Evolutionary conservation across 768 basidiomycete genomes (phyloP).

Genomic region (Lentinula sp.): DNA sequence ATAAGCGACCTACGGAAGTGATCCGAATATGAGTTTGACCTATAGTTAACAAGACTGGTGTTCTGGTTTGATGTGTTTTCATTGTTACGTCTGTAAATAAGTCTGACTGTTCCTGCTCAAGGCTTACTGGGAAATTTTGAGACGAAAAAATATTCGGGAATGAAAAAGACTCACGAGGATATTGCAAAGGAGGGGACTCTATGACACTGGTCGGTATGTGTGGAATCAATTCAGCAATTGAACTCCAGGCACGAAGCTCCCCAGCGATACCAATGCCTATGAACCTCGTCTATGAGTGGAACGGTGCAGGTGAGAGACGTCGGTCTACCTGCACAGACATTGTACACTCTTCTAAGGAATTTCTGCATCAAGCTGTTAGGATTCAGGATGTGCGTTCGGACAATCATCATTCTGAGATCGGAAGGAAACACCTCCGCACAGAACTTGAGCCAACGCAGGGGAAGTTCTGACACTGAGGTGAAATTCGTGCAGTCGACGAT

Average conservation of each 20-base stretch:
- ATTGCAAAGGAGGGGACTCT: conserved; percentile 30
- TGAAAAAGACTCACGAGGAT: conserved; percentile 43
- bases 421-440: conserved; percentile 69
- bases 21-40: conserved; percentile 69
- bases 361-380: conserved; percentile 66
- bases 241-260: conserved; percentile 55
- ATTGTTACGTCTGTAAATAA: conserved; percentile 60
- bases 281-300: neutral
- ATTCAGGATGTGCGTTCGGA: conserved; percentile 61
- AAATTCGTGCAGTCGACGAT: conserved; percentile 82
- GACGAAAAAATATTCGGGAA: neutral
- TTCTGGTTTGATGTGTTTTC: conserved; percentile 60
- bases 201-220: conserved; percentile 46
- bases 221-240: conserved; percentile 53
- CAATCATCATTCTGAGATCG: conserved; percentile 62
- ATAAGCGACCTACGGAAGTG: conserved; percentile 50
- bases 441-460: conserved; percentile 76
- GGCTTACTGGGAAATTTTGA: conserved; percentile 33
- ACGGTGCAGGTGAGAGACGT: neutral
- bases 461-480: conserved; percentile 68
- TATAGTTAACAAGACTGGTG: conserved; percentile 67
- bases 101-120: conserved; percentile 56
- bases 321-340: conserved; percentile 40
- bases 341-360: conserved; percentile 73
- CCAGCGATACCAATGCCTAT: conserved; percentile 49